phyloP scores from a whole-genome alignment of 2,329 filamentous ascomycete species.

The Phyllosticta citrichinensis region DNA sequence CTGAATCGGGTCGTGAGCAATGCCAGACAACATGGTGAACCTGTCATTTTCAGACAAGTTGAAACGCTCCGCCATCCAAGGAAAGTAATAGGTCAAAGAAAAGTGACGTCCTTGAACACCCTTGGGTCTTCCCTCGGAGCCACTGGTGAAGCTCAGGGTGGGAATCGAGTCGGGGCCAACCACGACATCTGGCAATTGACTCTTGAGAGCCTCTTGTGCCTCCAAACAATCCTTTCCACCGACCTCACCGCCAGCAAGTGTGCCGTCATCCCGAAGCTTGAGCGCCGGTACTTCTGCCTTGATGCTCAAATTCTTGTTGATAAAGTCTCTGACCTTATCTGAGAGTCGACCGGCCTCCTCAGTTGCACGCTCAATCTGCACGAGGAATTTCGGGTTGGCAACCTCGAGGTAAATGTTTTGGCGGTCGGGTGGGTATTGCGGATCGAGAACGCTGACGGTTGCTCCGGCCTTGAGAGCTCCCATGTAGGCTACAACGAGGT shows the following conservation, averaged over 20 bases:
- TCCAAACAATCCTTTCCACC: conserved; percentile 60
- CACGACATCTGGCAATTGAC: conserved; percentile 55
- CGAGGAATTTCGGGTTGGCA: conserved; percentile 60
- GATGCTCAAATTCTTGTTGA: conserved; percentile 61
- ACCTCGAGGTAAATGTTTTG: conserved; percentile 80
- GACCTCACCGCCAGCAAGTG: conserved; percentile 56
- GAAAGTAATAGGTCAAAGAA: conserved; percentile 74
- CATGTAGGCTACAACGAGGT: conserved; percentile 70
- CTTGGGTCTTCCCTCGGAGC: conserved; percentile 71
- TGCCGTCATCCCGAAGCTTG: conserved; percentile 59
- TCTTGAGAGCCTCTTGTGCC: conserved; percentile 41
- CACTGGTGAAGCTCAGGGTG: conserved; percentile 54
- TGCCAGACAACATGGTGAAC: conserved; percentile 78
- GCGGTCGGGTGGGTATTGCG: conserved; percentile 66
- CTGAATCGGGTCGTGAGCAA: conserved; percentile 59
- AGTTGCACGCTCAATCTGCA: conserved; percentile 63
- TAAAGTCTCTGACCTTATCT: conserved; percentile 53
- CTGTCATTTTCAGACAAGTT: conserved; percentile 58
- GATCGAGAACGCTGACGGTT: conserved; percentile 61
- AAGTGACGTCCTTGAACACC: conserved; percentile 83
- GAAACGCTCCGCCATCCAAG: conserved; percentile 87
- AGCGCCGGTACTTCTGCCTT: conserved; percentile 67
- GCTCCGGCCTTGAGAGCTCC: conserved; percentile 53
- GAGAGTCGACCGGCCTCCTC: conserved; percentile 56
- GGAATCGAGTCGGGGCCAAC: conserved; percentile 80